Evolutionary conservation across 352 stramenopile species (phyloP), one percentile per base, ranked within the genome.

Genomic region (Phytophthora pisi): DNA sequence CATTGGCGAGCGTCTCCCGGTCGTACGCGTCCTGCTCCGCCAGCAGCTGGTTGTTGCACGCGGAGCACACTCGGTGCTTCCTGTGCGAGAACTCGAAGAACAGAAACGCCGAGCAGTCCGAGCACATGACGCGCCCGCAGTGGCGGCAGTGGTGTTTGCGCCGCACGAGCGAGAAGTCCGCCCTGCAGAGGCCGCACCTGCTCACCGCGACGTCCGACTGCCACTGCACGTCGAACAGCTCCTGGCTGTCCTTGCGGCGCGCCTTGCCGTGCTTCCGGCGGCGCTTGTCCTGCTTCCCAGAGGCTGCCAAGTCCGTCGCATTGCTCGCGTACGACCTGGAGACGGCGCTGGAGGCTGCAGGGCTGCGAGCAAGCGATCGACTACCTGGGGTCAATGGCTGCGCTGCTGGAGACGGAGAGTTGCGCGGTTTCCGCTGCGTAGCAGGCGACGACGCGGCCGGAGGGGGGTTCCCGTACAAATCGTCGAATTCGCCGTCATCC

Each of bases 61-160:
- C 55, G 0, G 60, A 60, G 55, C 86, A 93, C 45, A 93, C 83
- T 40, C 86, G 77, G 59, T 92, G 86, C 51, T 91, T 92, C 20
- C 72, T 77, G 28, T 78, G 72, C 5, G 78, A 82, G n/a, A 79
- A 65, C 60, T 84, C 63, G 43, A 93, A 87, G 61, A 78, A 82
- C 51, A 86, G 62, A 47, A 90, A 93, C 7, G 66, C 75, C 5
- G 86, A 93, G 61, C 86, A 93, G 31, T 92, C 86, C 1, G 82
- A 84, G 64, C 86, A 93, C 66, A 93, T 90, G 53, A 93, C 81
- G 18, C 81, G 81, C 5, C 86, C 86, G 23, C 86, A 93, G 56
- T 76, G 86, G 61, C 86, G 81, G 51, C 86, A 94, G 59, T 94
- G 86, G 42, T 94, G 86, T 64, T 91, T 92, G 53, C 86, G 81